Conservation (phyloP, 2,329 filamentous ascomycete genomes). For the Emmonsia crescens region DNA sequence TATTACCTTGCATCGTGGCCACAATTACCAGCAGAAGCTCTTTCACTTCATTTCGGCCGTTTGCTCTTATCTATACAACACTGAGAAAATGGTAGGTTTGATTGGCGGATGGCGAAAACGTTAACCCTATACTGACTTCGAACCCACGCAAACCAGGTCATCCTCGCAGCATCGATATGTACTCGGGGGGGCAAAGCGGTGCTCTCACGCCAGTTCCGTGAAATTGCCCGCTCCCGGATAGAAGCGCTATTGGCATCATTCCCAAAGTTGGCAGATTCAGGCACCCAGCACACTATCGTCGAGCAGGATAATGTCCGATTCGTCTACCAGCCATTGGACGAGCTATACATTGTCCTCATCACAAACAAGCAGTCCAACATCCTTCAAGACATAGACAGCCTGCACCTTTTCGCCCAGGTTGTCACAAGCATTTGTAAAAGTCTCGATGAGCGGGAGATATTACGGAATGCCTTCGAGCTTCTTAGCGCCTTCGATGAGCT, state of each 20-base stretch:
- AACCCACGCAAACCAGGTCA: slow-evolving; percentile 53
- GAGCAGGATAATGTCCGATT: slow-evolving; percentile 99
- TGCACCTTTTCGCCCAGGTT: slow-evolving; percentile 95
- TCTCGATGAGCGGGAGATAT: slow-evolving; percentile 87
- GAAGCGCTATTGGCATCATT: slow-evolving; percentile 95
- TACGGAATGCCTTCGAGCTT: slow-evolving; percentile 89
- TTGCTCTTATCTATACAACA: background rate
- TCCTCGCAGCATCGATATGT: slow-evolving; percentile 97
- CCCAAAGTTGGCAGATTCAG: slow-evolving; percentile 90
- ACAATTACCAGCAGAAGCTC: background rate
- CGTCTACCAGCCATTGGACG: slow-evolving; percentile 96
- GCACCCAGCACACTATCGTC: slow-evolving; percentile 94
- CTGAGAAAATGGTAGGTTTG: slow-evolving; percentile 20
- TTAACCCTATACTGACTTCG: background rate
- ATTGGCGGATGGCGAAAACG: slow-evolving; percentile 9
- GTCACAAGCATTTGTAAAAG: slow-evolving; percentile 94
- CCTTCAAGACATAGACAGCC: slow-evolving; percentile 94
- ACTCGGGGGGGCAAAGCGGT: slow-evolving; percentile 97
- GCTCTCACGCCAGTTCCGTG: slow-evolving; percentile 92
- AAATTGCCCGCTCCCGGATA: slow-evolving; percentile 93
- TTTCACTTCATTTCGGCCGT: background rate
- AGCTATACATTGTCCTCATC: slow-evolving; percentile 99
- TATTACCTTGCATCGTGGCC: background rate
- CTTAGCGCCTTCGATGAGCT: slow-evolving; percentile 96
- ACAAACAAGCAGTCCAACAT: slow-evolving; percentile 99